Evolutionary conservation across 2,329 filamentous ascomycete species (phyloP).

Genomic region (Bertia moriformis): DNA sequence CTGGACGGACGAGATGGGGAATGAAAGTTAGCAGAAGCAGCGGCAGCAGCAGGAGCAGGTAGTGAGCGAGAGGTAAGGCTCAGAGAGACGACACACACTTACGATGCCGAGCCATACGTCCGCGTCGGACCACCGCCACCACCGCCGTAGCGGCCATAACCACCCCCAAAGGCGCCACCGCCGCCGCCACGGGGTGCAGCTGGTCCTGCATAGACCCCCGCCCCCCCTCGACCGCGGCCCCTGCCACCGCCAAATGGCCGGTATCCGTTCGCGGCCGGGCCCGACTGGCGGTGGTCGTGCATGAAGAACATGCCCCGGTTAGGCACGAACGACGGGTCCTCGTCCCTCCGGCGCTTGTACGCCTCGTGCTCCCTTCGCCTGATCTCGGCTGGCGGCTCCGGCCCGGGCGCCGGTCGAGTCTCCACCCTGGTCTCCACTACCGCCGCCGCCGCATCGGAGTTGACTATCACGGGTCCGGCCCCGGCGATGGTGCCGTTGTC

Average conservation of each 20-base stretch:
- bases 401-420: constrained; percentile 39
- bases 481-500: neutral
- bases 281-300: constrained; percentile 77
- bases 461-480: constrained; percentile 34
- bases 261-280: constrained; percentile 66
- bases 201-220: too few species aligned
- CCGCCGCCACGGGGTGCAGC: constrained; percentile 44
- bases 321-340: constrained; percentile 84
- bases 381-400: constrained; percentile 37
- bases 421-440: too few species aligned
- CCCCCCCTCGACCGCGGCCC: constrained; percentile 48
- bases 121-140: too few species aligned
- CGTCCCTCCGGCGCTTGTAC: constrained; percentile 73
- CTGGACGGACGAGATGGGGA: too few species aligned
- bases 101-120: too few species aligned
- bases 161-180: constrained; percentile 36
- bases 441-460: constrained; percentile 29
- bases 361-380: constrained; percentile 79
- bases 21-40: too few species aligned
- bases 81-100: too few species aligned
- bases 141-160: constrained; percentile 49
- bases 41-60: too few species aligned
- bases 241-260: constrained; percentile 54
- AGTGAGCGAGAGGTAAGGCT: too few species aligned
- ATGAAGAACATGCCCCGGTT: constrained; percentile 93